Conservation (phyloP, 2,329 filamentous ascomycete genomes). For the Cytospora paraplurivora region DNA sequence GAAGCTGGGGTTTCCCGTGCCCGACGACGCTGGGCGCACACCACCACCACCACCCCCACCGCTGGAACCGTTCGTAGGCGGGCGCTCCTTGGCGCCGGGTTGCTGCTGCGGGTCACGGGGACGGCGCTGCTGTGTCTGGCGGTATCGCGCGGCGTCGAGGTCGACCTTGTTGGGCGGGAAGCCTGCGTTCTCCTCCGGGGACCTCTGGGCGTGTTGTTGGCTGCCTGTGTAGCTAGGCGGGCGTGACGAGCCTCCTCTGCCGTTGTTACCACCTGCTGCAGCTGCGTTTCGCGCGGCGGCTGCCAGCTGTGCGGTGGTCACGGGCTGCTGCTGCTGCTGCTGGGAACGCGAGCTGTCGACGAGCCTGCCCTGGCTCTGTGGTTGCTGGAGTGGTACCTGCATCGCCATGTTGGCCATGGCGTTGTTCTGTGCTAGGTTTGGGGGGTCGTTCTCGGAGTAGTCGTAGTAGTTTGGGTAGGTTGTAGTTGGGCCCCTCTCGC, state of each 20-base stretch:
- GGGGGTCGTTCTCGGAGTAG: conserved; percentile 19
- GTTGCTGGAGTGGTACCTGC: conserved; percentile 28
- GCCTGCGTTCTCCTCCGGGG: conserved; percentile 17
- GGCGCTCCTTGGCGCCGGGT: conserved; percentile 8
- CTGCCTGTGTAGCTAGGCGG: conserved; percentile 20
- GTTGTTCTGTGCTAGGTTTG: not conserved
- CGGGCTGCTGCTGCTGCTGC: not conserved
- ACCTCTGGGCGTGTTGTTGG: conserved; percentile 13
- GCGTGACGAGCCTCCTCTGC: not conserved
- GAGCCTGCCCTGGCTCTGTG: conserved; percentile 18
- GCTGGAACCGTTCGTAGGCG: conserved; percentile 4
- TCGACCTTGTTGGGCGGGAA: conserved; percentile 28
- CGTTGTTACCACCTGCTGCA: not conserved
- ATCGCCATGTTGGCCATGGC: conserved; percentile 27
- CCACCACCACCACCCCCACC: not conserved
- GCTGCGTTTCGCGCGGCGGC: conserved; percentile 3
- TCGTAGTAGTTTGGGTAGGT: conserved; percentile 28
- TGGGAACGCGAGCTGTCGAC: conserved; percentile 4
- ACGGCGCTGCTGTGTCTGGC: conserved; percentile 22
- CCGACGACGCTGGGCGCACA: conserved; percentile 5
- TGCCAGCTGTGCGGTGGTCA: conserved; percentile 17
- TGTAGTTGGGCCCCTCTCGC: not conserved
- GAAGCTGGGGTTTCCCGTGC: not conserved
- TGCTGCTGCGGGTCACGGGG: not conserved
- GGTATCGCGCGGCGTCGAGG: conserved; percentile 27